Base-by-base conservation (phyloP, 1,284 basidiomycete species). In the Ustilago esculenta region DNA sequence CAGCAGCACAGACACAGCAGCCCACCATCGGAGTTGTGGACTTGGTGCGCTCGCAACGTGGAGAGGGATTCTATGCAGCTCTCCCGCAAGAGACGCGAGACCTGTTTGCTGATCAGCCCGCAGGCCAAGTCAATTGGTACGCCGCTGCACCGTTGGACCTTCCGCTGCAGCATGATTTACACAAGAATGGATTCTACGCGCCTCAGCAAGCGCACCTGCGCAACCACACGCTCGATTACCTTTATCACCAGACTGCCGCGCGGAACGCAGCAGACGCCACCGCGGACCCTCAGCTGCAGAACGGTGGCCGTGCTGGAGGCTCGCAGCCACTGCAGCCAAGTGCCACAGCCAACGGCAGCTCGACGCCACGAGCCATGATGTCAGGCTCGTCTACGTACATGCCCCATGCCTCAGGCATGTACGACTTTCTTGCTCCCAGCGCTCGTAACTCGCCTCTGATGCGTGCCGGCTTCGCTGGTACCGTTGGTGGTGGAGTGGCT, bases 91-190 rank as follows among this genome's bases (percentile, higher is more conserved):
- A 68, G 32, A 75, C 75, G 9, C 46, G 60, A n/a, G 43, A 67
- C 4, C 49, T 75, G 23, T 78, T 78, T 46, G 63, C 54, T 4
- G 70, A 64, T 33, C 72, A 75, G 29, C 55, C 64, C 0, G 66
- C 65, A 1, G 76, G 73, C 11, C 51, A 61, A 20, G 65, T 76
- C 21, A 55, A 64, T 18, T 79, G 77, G 77, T 75, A 75, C 37
- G 68, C 76, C 9, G 75, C 73, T 2, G 55, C 72, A 2, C 77
- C 77, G 3, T 30, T 79, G 15, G 54, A 68, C 20, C 65, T 75
- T 14, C 69, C 69, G 17, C 45, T 59, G 35, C 70, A 75, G 47
- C 54, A 72, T 29, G 55, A 70, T 10, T 21, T 65, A 46, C 51
- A 64, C 45, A 61, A 72, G 58, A 59, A 64, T 23, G 68, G 68